A percentile compares a stretch with the other conserved stretches of the same genome.
Evolutionary conservation across 495 filamentous ascomycete species (phyloP).

Genomic region (Podospora pseudocomata): DNA sequence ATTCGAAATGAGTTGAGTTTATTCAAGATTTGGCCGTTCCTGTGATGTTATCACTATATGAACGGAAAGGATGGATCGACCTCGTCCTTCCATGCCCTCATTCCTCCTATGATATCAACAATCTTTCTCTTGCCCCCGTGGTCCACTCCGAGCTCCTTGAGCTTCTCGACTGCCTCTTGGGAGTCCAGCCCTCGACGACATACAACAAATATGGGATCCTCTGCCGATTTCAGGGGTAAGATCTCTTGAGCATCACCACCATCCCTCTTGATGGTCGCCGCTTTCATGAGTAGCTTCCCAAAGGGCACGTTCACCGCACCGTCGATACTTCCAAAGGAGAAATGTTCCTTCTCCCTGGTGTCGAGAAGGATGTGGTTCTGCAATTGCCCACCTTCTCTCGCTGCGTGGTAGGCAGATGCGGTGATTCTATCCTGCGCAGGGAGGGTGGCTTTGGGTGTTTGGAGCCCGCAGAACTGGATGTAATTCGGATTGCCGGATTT

Average conservation of each 20-base stretch:
- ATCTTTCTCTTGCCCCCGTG: conserved; percentile 55
- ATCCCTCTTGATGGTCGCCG: conserved; percentile 23
- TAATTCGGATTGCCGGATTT: conserved; percentile 67
- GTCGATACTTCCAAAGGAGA: conserved; percentile 69
- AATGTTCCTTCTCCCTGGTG: conserved; percentile 79
- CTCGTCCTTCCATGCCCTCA: conserved; percentile 77
- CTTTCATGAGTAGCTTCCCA: conserved; percentile 48
- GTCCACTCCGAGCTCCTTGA: conserved; percentile 66
- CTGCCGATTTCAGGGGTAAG: neutral
- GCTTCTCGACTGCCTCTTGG: conserved; percentile 66
- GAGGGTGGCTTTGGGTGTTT: conserved; percentile 28
- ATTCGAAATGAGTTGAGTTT: neutral
- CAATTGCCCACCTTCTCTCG: conserved; percentile 26
- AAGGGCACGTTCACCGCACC: conserved; percentile 78
- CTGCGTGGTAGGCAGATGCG: conserved; percentile 49
- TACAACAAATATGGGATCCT: conserved; percentile 62
- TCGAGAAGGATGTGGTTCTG: conserved; percentile 63
- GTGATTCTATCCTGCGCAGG: conserved; percentile 59
- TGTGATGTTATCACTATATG: neutral
- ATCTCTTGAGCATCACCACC: conserved; percentile 13
- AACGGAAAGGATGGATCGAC: conserved; percentile 69
- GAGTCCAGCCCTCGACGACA: conserved; percentile 90
- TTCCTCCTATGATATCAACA: conserved; percentile 76
- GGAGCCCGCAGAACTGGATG: conserved; percentile 67
- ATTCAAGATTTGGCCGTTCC: neutral